Evolutionary conservation across 768 basidiomycete species (phyloP).

Genomic region (Mycena rebaudengoi): DNA sequence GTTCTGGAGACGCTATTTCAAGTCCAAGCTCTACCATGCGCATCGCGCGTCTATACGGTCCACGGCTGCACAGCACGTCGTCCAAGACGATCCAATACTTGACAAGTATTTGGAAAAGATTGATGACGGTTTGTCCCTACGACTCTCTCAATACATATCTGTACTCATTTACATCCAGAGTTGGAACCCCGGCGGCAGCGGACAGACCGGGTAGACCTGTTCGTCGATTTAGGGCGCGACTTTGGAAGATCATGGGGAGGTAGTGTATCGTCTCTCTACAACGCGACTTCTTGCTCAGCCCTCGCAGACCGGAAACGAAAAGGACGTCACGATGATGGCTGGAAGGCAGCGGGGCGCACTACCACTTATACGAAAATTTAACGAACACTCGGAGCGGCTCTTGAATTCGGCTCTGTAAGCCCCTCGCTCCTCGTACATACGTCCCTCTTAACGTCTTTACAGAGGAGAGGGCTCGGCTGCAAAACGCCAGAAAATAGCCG

Average conservation of each 20-base stretch:
- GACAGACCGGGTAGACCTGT: constrained; percentile 73
- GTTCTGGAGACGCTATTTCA: constrained; percentile 98
- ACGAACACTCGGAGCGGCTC: constrained; percentile 93
- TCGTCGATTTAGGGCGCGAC: constrained; percentile 91
- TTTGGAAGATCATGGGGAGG: constrained; percentile 90
- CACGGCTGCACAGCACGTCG: constrained; percentile 82
- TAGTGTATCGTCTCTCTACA: constrained; percentile 39
- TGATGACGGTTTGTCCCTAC: constrained; percentile 78
- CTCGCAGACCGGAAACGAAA: constrained; percentile 83
- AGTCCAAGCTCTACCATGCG: constrained; percentile 93
- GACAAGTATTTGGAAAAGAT: constrained; percentile 96
- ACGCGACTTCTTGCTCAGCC: background rate
- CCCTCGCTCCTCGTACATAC: constrained; percentile 1
- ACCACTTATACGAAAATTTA: constrained; percentile 95
- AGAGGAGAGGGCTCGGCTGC: constrained; percentile 65
- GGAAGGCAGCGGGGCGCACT: constrained; percentile 88
- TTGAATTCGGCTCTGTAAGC: constrained; percentile 79
- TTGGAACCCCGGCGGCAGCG: constrained; percentile 79
- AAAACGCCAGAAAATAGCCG: constrained; percentile 66
- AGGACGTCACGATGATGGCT: constrained; percentile 95
- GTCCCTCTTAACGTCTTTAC: constrained; percentile 8
- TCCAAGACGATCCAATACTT: constrained; percentile 92
- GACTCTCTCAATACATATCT: no score
- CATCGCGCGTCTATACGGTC: constrained; percentile 94
- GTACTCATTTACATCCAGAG: constrained; percentile 50